These are phyloP conservation scores for Globisporangium polare DNA, from an alignment of 352 stramenopile species.

Conservation along the genomic window DNA sequence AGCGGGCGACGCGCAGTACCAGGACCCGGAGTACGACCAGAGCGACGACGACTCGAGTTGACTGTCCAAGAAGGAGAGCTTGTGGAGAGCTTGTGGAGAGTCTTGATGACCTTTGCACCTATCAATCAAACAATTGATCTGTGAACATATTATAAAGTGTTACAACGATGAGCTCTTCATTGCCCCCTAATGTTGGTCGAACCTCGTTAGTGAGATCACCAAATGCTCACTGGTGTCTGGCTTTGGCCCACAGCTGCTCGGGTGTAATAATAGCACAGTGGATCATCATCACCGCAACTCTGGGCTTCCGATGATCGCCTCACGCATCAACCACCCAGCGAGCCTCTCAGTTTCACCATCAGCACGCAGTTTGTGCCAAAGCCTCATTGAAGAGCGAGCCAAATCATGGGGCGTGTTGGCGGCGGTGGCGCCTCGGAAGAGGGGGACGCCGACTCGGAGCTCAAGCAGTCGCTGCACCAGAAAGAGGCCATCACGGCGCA, in stretches of 20 bases:
- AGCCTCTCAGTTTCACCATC: neutral
- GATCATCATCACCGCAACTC: neutral
- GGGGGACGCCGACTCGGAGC: conserved; percentile 30
- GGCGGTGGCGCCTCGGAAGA: conserved; percentile 12
- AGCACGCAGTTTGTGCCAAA: neutral
- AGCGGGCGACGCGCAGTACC: conserved; percentile 37
- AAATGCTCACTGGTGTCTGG: too few species aligned
- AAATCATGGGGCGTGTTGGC: conserved; percentile 19
- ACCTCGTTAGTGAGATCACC: too few species aligned
- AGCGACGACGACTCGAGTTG: conserved; percentile 81
- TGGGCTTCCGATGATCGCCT: neutral
- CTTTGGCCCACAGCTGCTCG: neutral
- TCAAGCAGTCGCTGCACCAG: conserved; percentile 63
- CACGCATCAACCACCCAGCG: neutral
- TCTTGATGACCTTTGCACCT: too few species aligned
- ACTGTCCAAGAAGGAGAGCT: neutral
- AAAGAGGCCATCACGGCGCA: conserved; percentile 75
- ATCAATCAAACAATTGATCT: too few species aligned
- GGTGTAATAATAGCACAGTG: neutral
- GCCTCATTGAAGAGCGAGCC: neutral
- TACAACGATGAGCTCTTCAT: too few species aligned
- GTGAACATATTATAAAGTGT: too few species aligned
- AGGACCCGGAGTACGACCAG: conserved; percentile 74
- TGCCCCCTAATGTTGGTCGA: too few species aligned
- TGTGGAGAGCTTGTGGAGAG: neutral